Conservation (phyloP, 2,329 filamentous ascomycete species). For the Fusarium coffeatum region DNA sequence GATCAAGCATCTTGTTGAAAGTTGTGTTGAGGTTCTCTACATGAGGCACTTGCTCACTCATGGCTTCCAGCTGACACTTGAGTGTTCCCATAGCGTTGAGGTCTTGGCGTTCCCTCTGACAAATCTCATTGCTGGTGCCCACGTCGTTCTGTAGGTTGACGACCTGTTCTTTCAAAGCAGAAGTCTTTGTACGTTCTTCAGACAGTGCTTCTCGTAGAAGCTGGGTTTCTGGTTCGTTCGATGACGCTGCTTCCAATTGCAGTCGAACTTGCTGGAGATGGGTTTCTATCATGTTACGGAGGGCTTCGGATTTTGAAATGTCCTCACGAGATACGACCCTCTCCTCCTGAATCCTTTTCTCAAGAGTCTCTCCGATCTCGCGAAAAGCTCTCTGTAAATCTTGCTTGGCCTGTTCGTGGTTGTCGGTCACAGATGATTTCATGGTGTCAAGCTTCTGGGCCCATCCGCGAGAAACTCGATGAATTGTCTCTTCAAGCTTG, state of each 20-base stretch:
- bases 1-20: constrained; percentile 44
- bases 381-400: constrained; percentile 33
- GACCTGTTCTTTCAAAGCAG: constrained; percentile 38
- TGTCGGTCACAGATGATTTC: constrained; percentile 6
- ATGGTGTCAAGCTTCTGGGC: constrained; percentile 34
- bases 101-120: constrained; percentile 46
- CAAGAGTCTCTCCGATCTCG: constrained; percentile 39
- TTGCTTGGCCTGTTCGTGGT: constrained; percentile 26
- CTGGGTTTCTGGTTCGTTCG: background rate
- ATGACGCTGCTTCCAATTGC: constrained; percentile 20
- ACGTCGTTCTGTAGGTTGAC: constrained; percentile 39
- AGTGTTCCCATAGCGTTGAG: constrained; percentile 45
- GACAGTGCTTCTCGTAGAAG: constrained; percentile 15
- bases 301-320: constrained; percentile 25
- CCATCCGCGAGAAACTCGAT: constrained; percentile 32
- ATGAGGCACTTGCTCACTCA: constrained; percentile 42
- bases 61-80: constrained; percentile 41
- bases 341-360: constrained; percentile 41
- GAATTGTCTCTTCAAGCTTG: constrained; percentile 40
- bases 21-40: constrained; percentile 42
- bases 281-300: constrained; percentile 29
- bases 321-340: constrained; percentile 32
- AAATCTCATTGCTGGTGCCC: constrained; percentile 34
- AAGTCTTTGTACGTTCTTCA: constrained; percentile 22
- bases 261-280: constrained; percentile 39